A percentile compares a stretch with the other conserved stretches of the same genome.
Evolutionary conservation across 805 yeast genomes (phyloP).

Genomic region (Candida glaebosa): DNA sequence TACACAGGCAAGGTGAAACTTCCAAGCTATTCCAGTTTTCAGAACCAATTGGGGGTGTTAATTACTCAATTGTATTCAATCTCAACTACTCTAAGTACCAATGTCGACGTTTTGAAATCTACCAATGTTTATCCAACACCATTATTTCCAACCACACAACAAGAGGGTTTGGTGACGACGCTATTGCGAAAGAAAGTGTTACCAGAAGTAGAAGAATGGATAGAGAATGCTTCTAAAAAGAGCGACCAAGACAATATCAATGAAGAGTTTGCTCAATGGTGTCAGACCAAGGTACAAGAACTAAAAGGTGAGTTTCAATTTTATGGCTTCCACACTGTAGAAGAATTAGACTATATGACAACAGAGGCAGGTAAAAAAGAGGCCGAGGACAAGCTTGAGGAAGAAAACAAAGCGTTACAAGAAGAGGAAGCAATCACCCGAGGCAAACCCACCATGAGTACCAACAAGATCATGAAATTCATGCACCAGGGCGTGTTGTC

Average conservation of each 20-base stretch:
- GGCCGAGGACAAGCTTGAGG: slow-evolving; percentile 18
- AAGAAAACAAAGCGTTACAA: slow-evolving; percentile 16
- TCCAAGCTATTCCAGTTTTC: slow-evolving; percentile 61
- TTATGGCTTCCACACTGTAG: slow-evolving; percentile 56
- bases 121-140: slow-evolving; percentile 84
- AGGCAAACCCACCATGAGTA: slow-evolving; percentile 24
- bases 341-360: slow-evolving; percentile 37
- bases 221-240: slow-evolving; percentile 36
- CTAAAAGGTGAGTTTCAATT: slow-evolving; percentile 56
- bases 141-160: slow-evolving; percentile 79
- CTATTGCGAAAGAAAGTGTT: slow-evolving; percentile 79
- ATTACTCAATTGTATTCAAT: slow-evolving; percentile 79
- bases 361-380: slow-evolving; percentile 32
- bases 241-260: slow-evolving; percentile 16
- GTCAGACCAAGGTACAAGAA: slow-evolving; percentile 51
- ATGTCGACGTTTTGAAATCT: slow-evolving; percentile 53
- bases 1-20: slow-evolving; percentile 34
- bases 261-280: slow-evolving; percentile 71
- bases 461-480: slow-evolving; percentile 36
- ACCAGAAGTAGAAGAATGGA: slow-evolving; percentile 92
- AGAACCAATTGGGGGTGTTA: slow-evolving; percentile 78
- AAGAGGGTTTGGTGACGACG: slow-evolving; percentile 79
- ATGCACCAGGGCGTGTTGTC: slow-evolving; percentile 34
- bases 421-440: slow-evolving; percentile 27
- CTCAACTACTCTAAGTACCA: slow-evolving; percentile 62